Base-by-base conservation (phyloP, 116 monocot species). In the Phalaenopsis hybrid region DNA sequence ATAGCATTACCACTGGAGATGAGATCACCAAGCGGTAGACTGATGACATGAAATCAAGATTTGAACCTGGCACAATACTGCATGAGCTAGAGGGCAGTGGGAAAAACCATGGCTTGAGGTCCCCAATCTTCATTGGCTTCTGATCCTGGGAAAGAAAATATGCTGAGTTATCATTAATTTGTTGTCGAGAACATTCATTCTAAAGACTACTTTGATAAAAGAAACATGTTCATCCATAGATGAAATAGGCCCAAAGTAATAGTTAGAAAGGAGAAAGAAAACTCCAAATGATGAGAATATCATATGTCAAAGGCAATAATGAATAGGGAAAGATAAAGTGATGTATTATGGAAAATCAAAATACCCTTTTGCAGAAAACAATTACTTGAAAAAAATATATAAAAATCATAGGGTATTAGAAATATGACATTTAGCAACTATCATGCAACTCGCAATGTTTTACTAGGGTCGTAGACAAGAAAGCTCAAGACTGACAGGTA, bases 21-120 rank as follows among this genome's bases (percentile, higher is more conserved):
- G 98, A 98, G 61, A 98, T 45, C 72, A 98, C 89, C 13, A 86
- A 76, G 41, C 93, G 95, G 79, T 93, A 98, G 65, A 81, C 85
- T 55, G 91, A 88, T 50, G 93, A 86, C 82, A 87, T 87, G 82
- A 91, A 98, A 86, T 98, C 95, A 85, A 90, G 88, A 80, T 98
- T 98, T 85, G 91, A 93, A 82, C 93, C 95, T 79, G 98, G 89
- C 44, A 81, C 75, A 81, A 93, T 65, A 79, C 68, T 95, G 86
- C 93, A 94, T 44, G 88, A 81, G 78, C 67, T 85, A 59, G 91
- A 89, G 28, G 93, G 93, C 52, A 98, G 9, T 33, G 95, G 95
- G 76, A 98, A 95, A 86, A 89, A 93, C 98, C 98, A 98, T 79
- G 98, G 93, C 85, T 89, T 51, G 45, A 98, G 86, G 80, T 98